phyloP scores from a whole-genome alignment of 805 yeast species.

The Candida michaelii region DNA sequence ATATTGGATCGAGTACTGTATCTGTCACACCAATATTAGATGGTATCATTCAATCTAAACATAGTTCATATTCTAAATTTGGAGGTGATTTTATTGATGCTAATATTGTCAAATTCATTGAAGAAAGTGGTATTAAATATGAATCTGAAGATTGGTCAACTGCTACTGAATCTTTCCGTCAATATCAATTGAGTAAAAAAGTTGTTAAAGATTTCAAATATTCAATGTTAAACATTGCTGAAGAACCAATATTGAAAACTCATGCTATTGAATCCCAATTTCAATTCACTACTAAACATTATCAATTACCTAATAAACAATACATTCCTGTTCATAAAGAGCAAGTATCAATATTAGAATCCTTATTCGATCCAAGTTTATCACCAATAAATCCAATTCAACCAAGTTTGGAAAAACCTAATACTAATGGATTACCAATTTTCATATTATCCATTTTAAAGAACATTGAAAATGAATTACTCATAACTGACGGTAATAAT shows the following conservation, averaged over 20 bases:
- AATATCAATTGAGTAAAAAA: conserved; percentile 35
- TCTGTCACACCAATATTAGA: conserved; percentile 76
- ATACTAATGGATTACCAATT: conserved; percentile 48
- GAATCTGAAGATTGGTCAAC: conserved; percentile 10
- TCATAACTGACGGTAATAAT: conserved; percentile 32
- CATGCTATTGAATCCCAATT: conserved; percentile 6
- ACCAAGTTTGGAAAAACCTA: conserved; percentile 45
- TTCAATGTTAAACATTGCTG: conserved; percentile 27
- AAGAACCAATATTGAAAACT: conserved; percentile 17
- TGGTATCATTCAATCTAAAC: conserved; percentile 68
- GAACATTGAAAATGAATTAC: conserved; percentile 32
- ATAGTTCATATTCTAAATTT: conserved; percentile 62
- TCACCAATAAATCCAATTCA: conserved; percentile 43
- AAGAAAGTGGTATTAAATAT: conserved; percentile 18
- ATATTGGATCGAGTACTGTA: conserved; percentile 69
- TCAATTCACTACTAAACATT: conserved; percentile 13
- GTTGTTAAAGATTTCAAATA: conserved; percentile 37
- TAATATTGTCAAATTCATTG: conserved; percentile 53
- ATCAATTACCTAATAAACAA: conserved; percentile 23
- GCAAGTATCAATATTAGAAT: conserved; percentile 46
- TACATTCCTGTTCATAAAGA: conserved; percentile 17
- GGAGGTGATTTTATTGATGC: conserved; percentile 84
- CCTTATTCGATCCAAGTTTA: conserved; percentile 64
- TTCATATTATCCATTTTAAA: conserved; percentile 37
- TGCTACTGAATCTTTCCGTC: conserved; percentile 32